These are phyloP conservation scores for Xylaria sp. DNA, from an alignment of 2,329 filamentous ascomycete genomes.

Conservation along the genomic window DNA sequence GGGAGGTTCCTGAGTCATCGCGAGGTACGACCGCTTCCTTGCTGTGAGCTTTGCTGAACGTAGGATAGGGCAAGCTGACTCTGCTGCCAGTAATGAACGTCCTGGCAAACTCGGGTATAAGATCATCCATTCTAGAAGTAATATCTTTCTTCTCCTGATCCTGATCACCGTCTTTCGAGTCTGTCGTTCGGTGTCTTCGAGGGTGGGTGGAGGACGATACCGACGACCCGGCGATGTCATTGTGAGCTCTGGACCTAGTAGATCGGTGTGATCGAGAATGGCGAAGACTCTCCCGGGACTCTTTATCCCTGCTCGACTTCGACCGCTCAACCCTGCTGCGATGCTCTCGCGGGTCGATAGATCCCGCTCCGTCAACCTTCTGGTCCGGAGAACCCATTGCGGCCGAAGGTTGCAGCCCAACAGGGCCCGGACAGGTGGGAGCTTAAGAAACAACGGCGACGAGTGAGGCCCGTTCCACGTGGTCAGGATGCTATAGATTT, in stretches of 20 bases:
- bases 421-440: conserved; percentile 26
- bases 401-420: conserved; percentile 30
- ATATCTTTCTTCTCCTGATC: conserved; percentile 27
- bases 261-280: conserved; percentile 28
- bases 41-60: conserved; percentile 69
- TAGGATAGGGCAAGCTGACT: conserved; percentile 32
- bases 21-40: conserved; percentile 72
- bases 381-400: conserved; percentile 29
- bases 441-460: conserved; percentile 18
- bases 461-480: conserved; percentile 15
- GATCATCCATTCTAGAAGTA: conserved; percentile 31
- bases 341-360: conserved; percentile 23
- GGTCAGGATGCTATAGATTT: background rate
- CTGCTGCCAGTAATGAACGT: conserved; percentile 27
- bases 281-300: conserved; percentile 23
- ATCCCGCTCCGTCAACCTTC: conserved; percentile 20
- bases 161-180: conserved; percentile 30
- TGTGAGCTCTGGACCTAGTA: conserved; percentile 25
- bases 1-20: conserved; percentile 41
- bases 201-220: conserved; percentile 22
- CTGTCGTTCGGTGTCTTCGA: conserved; percentile 31
- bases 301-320: conserved; percentile 22
- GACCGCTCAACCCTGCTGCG: conserved; percentile 23
- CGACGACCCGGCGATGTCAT: conserved; percentile 26
- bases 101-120: conserved; percentile 30